Evolutionary conservation across 2,329 filamentous ascomycete genomes (phyloP).

Genomic region (Colletotrichum eremochloae): DNA sequence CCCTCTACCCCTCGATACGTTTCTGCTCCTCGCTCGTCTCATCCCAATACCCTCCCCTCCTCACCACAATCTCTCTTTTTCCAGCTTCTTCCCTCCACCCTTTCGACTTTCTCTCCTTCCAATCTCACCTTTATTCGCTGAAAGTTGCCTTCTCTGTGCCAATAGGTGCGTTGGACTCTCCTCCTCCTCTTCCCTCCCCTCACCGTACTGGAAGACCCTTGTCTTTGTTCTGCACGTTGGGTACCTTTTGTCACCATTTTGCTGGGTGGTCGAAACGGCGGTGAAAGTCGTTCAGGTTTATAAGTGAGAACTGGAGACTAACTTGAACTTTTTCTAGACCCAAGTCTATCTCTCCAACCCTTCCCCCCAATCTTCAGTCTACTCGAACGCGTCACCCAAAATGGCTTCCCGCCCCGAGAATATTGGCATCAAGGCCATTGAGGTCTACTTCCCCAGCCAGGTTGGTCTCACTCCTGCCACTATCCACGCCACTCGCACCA

Average conservation of each 20-base stretch:
- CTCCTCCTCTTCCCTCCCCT: constrained; percentile 9
- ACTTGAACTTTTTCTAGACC: constrained; percentile 12
- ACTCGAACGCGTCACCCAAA: constrained; percentile 45
- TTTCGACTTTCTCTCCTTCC: neutral
- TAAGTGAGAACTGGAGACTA: constrained; percentile 28
- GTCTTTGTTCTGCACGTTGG: constrained; percentile 32
- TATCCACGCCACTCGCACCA: constrained; percentile 33
- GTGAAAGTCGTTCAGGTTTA: constrained; percentile 40
- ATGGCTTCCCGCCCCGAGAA: constrained; percentile 87
- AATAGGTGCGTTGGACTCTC: constrained; percentile 34
- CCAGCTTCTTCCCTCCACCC: constrained; percentile 1
- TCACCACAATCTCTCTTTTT: constrained; percentile 1
- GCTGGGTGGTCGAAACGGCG: constrained; percentile 41
- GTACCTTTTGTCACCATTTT: constrained; percentile 24
- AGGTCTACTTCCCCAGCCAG: constrained; percentile 89
- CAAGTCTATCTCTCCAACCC: neutral
- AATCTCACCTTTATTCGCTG: constrained; percentile 5
- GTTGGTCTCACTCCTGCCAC: constrained; percentile 63
- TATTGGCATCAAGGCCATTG: constrained; percentile 93
- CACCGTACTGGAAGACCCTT: constrained; percentile 29
- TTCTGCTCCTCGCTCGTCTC: constrained; percentile 8
- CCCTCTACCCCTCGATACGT: constrained; percentile 34
- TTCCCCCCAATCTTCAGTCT: constrained; percentile 13
- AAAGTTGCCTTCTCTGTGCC: constrained; percentile 19
- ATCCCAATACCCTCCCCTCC: constrained; percentile 10